Conservation (phyloP, 148 eudicot genomes). For the Beta vulgaris region DNA sequence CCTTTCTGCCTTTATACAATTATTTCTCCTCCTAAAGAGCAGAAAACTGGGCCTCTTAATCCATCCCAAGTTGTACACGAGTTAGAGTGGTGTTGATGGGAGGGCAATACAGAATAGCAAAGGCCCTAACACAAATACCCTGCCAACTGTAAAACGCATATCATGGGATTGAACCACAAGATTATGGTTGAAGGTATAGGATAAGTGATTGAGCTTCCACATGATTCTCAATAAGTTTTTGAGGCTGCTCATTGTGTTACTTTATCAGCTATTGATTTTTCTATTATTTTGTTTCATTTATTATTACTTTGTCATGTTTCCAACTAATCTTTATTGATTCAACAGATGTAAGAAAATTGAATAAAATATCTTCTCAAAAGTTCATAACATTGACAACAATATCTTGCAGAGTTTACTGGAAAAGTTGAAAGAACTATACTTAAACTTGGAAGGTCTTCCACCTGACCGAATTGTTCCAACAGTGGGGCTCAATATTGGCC, state of each 20-base stretch:
- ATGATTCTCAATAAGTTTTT: neutral
- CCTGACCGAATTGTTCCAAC: conserved; percentile 98
- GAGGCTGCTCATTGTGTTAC: neutral
- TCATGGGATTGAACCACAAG: neutral
- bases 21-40: neutral
- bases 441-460: conserved; percentile 84
- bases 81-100: neutral
- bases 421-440: conserved; percentile 83
- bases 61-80: neutral
- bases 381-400: neutral
- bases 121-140: neutral
- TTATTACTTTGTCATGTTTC: neutral
- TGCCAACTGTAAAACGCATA: neutral
- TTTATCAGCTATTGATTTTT: neutral
- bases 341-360: neutral
- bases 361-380: neutral
- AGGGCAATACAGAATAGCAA: neutral
- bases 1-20: neutral
- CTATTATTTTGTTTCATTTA: neutral
- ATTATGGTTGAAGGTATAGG: neutral
- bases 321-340: neutral
- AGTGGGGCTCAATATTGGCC: conserved; percentile 97
- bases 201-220: neutral
- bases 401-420: conserved; percentile 72
- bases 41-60: neutral